Evolutionary conservation across 2,329 filamentous ascomycete species (phyloP), one percentile per base, ranked within the genome.

Genomic region (Botryotinia globosa): DNA sequence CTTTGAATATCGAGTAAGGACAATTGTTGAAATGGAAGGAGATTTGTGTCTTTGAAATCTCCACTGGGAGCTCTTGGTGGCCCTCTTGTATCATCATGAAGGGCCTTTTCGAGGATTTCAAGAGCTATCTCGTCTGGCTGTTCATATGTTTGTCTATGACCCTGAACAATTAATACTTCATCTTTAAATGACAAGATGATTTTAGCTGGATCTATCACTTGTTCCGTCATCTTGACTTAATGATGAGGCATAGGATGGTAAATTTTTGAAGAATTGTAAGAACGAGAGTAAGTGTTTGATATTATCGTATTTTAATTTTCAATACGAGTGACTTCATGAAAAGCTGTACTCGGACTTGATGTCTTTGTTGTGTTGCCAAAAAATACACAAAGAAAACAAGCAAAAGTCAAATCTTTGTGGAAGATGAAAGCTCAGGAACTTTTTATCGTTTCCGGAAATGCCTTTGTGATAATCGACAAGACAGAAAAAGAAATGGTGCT

Each of bases 171-270:
- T 10, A 14, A 42, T 44, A 42, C 48, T 44, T 37, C 48, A 42
- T 67, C 65, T 42, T 8, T 56, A 25, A 56, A 42, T 56, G 48
- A 32, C 20, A 67, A 42, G 18, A 32, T 56, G 1, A n/a, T n/a
- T 32, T 32, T 67, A 25, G 65, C 48, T n/a, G 65, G 65, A n/a
- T 67, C 48, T 67, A 67, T 56, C 6, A 67, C 12, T 56, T 67
- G 65, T 29, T 67, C 65, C 8, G 6, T 12, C 65, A 67, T 67
- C n/a, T 56, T 67, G 5, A 3, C 37, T 67, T 56, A 18, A 12
- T 7, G 29, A 0, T 29, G 48, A 9, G 9, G 18, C 18, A 42
- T 32, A 32, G 2, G 22, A 10, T 56, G 4, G 6, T 14, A 12
- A 18, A 12, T 0, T 22, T 42, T 1, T 25, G 3, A 32, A 32